Evolutionary conservation across 805 yeast species (phyloP), one percentile per base, ranked within the genome.

Genomic region (Priceomyces fermenticarens): DNA sequence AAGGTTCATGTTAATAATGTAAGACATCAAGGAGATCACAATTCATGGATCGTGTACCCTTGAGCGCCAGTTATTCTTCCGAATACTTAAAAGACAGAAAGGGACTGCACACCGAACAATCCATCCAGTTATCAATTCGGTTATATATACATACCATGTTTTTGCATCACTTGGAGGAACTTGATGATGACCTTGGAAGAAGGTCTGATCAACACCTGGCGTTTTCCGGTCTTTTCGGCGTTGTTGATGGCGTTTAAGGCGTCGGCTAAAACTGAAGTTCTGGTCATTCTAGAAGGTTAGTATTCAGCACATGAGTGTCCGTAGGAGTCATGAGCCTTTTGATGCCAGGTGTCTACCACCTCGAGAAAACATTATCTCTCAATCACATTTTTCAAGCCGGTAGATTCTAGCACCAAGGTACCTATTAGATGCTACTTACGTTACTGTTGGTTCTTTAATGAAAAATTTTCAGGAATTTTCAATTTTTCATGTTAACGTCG

Each of bases 71-170:
- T 70, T 62, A 62, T 63, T 90, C 78, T 90, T 70, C 96, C 97
- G 95, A 85, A 83, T 82, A 84, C 79, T 88, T 89, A 89, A 88
- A 90, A 82, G 96, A 88, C 97, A 85, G 89, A 82, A 75, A 77
- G 95, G 83, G 91, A 89, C 85, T 70, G 82, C 72, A 66, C 65
- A 69, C 86, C 84, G 86, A 78, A 70, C 96, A 80, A 69, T 73
- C 90, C 95, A 87, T 88, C 97, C 89, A 90, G 97, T 90, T 89
- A 90, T 89, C 95, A 87, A 83, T 81, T 84, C 96, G 97, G 93
- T 67, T 16, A 28, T 38, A 16, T 16, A 28, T 57, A 53, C 60
- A 46, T 63, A 63, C 66, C 76, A 59, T 90, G 97, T 79, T 82
- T 88, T 81, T 90, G 98, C 87, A 90, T 89, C 62, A 90, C 98